Evolutionary conservation across 148 eudicot genomes (phyloP).

Genomic region (Camellia japonica): DNA sequence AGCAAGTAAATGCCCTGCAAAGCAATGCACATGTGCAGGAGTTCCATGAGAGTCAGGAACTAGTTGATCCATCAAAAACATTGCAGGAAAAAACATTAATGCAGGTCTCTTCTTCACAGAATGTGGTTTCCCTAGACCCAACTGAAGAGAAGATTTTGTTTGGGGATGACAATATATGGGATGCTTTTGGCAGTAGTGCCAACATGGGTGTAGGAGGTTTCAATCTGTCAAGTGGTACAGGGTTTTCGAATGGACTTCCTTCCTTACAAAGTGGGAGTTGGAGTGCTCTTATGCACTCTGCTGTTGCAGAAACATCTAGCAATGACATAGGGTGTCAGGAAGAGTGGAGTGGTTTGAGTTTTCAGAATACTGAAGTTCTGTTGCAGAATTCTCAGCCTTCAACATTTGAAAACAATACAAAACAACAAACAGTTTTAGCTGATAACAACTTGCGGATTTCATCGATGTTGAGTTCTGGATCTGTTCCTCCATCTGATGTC

Average conservation of each 20-base stretch:
- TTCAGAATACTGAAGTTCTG: constrained; percentile 43
- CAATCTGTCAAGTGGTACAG: constrained; percentile 39
- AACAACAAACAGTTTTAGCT: constrained; percentile 35
- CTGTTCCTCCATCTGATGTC: constrained; percentile 30
- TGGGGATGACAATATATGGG: constrained; percentile 93
- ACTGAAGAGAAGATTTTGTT: constrained; percentile 84
- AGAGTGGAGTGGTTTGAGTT: constrained; percentile 58
- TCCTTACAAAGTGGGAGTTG: constrained; percentile 83
- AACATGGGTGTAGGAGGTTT: constrained; percentile 33
- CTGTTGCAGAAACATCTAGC: constrained; percentile 78
- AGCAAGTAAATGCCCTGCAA: constrained; percentile 45
- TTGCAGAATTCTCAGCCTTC: constrained; percentile 36
- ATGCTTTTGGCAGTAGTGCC: constrained; percentile 70
- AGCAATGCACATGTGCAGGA: constrained; percentile 34
- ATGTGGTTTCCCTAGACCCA: constrained; percentile 71
- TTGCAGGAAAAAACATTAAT: constrained; percentile 35
- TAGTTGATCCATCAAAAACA: constrained; percentile 34
- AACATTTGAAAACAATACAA: constrained; percentile 31
- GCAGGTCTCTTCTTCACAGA: constrained; percentile 41
- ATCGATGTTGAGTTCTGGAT: constrained; percentile 31
- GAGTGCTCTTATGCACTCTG: constrained; percentile 99
- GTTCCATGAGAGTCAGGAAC: constrained; percentile 36
- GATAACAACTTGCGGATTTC: constrained; percentile 32
- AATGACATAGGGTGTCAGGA: constrained; percentile 54
- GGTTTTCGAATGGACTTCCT: constrained; percentile 40